Evolutionary conservation across 2,329 filamentous ascomycete genomes (phyloP).

Genomic region (Colletotrichum sp.): DNA sequence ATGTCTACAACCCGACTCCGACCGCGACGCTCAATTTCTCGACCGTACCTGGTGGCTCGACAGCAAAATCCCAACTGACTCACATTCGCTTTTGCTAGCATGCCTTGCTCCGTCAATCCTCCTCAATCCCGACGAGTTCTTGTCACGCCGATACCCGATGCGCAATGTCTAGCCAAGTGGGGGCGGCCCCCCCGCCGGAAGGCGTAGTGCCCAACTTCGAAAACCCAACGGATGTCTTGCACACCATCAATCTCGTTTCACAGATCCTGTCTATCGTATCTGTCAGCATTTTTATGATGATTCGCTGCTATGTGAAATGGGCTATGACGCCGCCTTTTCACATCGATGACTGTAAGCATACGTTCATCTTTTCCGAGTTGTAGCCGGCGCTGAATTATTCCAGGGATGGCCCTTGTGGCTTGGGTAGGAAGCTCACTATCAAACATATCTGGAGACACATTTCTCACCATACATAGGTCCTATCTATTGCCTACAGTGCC

Average conservation of each 20-base stretch:
- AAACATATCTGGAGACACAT: accelerated
- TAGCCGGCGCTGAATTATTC: not conserved
- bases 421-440: not conserved
- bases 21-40: not conserved
- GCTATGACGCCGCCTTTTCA: constrained; percentile 20
- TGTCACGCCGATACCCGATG: not conserved
- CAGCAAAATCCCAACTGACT: not conserved
- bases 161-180: constrained; percentile 3
- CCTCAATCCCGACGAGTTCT: not conserved
- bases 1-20: too few species aligned
- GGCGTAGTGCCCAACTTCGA: constrained; percentile 28
- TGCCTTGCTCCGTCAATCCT: not conserved
- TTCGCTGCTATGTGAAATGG: constrained; percentile 29
- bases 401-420: constrained; percentile 5
- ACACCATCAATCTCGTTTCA: constrained; percentile 29
- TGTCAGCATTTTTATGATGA: constrained; percentile 27
- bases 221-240: constrained; percentile 29
- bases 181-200: constrained; percentile 25
- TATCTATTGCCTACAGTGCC: constrained; percentile 32
- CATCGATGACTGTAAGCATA: constrained; percentile 31
- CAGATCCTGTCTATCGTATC: constrained; percentile 30
- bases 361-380: not conserved
- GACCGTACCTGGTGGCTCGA: not conserved
- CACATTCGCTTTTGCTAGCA: not conserved
- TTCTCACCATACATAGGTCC: constrained; percentile 21